Conservation (phyloP, 2,329 filamentous ascomycete genomes). For the Sclerotinia borealis region DNA sequence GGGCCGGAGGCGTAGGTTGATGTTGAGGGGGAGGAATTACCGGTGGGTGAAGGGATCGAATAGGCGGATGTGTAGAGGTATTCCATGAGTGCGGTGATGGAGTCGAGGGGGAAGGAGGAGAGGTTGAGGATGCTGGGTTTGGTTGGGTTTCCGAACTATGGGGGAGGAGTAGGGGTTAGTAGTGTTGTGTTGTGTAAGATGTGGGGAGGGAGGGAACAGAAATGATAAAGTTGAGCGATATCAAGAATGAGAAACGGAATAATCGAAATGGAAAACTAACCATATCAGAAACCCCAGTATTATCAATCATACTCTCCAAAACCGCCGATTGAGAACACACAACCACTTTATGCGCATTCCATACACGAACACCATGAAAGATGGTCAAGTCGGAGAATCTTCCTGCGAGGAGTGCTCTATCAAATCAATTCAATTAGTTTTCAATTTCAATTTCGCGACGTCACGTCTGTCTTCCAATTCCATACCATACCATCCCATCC, state of each 20-base stretch:
- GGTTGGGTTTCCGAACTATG: neutral
- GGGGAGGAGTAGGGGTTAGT: neutral
- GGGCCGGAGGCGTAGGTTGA: neutral
- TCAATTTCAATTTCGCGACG: neutral
- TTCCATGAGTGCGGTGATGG: conserved; percentile 17
- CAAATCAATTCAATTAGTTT: no score
- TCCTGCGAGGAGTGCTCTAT: conserved; percentile 22
- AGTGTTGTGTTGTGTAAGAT: no score
- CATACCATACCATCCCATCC: no score
- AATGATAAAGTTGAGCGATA: no score
- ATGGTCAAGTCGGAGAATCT: conserved; percentile 26
- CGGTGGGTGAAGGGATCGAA: neutral
- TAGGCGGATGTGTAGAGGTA: conserved; percentile 25
- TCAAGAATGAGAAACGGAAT: neutral
- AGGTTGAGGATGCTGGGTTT: conserved; percentile 15
- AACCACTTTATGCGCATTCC: conserved; percentile 26
- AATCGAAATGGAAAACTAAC: neutral
- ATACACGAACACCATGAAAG: conserved; percentile 17
- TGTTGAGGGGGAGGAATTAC: conserved; percentile 7
- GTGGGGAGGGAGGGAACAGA: no score
- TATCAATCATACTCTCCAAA: conserved; percentile 19
- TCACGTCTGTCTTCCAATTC: neutral
- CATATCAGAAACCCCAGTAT: neutral
- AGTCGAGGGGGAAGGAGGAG: conserved; percentile 11
- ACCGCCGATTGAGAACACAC: conserved; percentile 24